Evolutionary conservation across 2,329 filamentous ascomycete species (phyloP), one percentile per base, ranked within the genome.

Genomic region (Colletotrichum sp.): DNA sequence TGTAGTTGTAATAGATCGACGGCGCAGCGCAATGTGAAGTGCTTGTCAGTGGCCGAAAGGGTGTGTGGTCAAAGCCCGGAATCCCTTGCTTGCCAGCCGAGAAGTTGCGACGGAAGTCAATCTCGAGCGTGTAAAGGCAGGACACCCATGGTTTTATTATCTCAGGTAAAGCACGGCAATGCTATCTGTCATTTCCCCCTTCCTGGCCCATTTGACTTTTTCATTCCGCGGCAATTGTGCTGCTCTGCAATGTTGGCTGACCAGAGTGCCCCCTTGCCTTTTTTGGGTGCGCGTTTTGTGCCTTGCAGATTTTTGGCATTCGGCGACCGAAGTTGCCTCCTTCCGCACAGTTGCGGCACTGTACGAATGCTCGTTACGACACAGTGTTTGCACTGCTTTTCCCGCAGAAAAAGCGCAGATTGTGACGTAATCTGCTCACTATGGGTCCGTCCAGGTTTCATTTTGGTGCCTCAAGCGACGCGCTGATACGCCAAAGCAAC

Each of bases 391-490:
- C 34, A 73, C 68, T 51, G 68, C 58, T 12, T 31, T 13, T n/a
- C 15, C 34, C 16, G 72, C 57, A 71, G 24, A 63, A 63, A 66
- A 57, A 66, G 63, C 68, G 55, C 68, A 67, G 5, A 8, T 31
- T 51, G 43, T 74, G 72, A 74, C 68, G 72, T 74, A 74, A 74
- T 67, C 57, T 72, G 72, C 72, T 74, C 72, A 67, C 12, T 43
- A 63, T n/a, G 43, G 68, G 68, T 72, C 72, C 57, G 62, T 67
- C 34, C 68, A 43, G 57, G 72, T 74, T 74, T 74, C 72, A 74
- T 71, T 74, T 24, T 11, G 21, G 55, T 71, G 62, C 29, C 55
- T 59, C 21, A 66, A 62, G 43, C 59, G 61, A 54, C 67, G 68
- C 61, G 61, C 69, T 66, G 67, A 66, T 31, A 70, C 55, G 57